Conservation (phyloP, 345 rosid species). For the Kandelia obovata region DNA sequence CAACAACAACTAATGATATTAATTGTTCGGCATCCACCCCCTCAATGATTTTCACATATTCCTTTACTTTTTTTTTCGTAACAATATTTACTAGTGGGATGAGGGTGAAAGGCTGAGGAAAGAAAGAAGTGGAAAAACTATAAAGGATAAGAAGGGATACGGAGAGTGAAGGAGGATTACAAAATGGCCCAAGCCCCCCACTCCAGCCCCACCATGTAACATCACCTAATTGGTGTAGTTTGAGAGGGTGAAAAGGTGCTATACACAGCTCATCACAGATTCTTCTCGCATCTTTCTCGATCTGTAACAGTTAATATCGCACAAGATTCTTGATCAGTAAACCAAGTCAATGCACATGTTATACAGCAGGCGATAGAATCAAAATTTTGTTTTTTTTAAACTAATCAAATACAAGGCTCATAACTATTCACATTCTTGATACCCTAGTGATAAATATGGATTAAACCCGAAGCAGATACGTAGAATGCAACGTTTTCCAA, state of each 20-base stretch:
- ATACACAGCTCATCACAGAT: constrained; percentile 20
- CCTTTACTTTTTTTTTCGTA: too few relatives aligned
- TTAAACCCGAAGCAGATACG: constrained; percentile 18
- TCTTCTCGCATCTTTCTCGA: constrained; percentile 20
- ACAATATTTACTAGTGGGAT: too few relatives aligned
- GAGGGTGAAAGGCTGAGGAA: background rate
- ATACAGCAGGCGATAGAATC: background rate
- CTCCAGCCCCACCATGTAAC: background rate
- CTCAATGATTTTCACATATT: too few relatives aligned
- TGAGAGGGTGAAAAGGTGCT: constrained; percentile 9
- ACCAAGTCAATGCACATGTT: constrained; percentile 33
- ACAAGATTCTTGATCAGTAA: constrained; percentile 15
- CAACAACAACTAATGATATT: too few relatives aligned
- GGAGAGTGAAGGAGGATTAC: constrained; percentile 1
- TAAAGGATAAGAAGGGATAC: too few relatives aligned
- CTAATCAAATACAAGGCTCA: constrained; percentile 6
- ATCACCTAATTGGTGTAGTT: constrained; percentile 6
- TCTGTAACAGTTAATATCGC: constrained; percentile 17
- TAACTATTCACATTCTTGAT: constrained; percentile 19
- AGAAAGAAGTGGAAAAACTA: background rate
- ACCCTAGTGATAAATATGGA: constrained; percentile 4
- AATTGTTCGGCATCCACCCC: too few relatives aligned
- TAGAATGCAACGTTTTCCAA: constrained; percentile 28
- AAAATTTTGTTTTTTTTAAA: constrained; percentile 11
- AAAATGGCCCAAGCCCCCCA: background rate